Evolutionary conservation across 441 rosid genomes (phyloP), one percentile per base, ranked within the genome.

Genomic region (Syzygium malaccense): DNA sequence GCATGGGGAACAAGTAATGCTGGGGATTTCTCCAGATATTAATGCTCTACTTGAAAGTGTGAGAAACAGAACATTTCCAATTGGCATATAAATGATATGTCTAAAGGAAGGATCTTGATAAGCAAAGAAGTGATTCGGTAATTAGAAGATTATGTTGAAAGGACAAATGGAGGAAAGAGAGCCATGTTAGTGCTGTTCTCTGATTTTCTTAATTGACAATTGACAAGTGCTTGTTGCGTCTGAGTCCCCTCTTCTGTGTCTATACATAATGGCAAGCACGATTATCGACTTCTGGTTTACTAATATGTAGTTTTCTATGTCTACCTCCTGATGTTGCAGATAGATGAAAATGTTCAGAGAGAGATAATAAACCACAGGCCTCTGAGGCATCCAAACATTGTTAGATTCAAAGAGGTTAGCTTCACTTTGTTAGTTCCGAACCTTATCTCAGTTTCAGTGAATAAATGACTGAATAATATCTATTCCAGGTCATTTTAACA

Each of bases 351-450:
- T 92, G 97, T 95, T 87, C 95, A 90, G 54, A 94, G 97, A 88
- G 97, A 95, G 85, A 95, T 95, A 45, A 95, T 94, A 78, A 95
- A 95, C 85, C 97, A 95, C 90, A 93, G 97, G 86, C 94, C 95
- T 48, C 48, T 95, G 86, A 93, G 93, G 92, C 96, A 95, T 90
- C 94, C 96, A 13, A 95, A 95, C 88, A 95, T 95, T 87, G 95
- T 95, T 60, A 92, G 94, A 89, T 95, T 95, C 88, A 94, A 91
- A 89, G 97, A 95, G 96, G 96, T 95, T 66, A 80, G 91, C 75
- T 51, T n/a, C 6, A 33, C 78, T 45, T 23, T 25, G 7, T 55
- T 17, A 87, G 41, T 56, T 56, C 55, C 20, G 12, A 45, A 66
- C 85, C 26, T 30, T 88, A 12, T 62, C 68, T 25, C 62, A 37